A percentile compares a stretch with the other conserved stretches of the same genome.
Evolutionary conservation across 1,284 basidiomycete genomes (phyloP).

Genomic region (Grifola frondosa): DNA sequence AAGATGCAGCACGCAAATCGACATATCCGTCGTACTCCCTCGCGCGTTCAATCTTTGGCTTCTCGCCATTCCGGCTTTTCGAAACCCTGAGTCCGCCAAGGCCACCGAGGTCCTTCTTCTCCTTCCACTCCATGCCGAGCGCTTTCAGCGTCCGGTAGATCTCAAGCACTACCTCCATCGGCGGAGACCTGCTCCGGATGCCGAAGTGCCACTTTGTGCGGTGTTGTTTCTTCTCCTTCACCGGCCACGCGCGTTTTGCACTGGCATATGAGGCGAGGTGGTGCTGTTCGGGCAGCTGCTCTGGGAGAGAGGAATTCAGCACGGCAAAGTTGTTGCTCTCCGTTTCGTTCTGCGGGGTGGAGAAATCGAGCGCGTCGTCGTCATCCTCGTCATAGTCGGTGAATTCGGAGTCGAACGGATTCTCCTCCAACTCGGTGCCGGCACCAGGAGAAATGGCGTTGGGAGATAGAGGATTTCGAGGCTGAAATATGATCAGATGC

Average conservation of each 20-base stretch:
- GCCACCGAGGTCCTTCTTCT: slow-evolving; percentile 73
- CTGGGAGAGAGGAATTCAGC: slow-evolving; percentile 79
- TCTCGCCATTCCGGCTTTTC: slow-evolving; percentile 27
- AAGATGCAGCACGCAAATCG: slow-evolving; percentile 65
- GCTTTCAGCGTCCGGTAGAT: slow-evolving; percentile 92
- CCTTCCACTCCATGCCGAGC: slow-evolving; percentile 98
- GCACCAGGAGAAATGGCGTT: slow-evolving; percentile 57
- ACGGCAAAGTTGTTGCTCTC: slow-evolving; percentile 78
- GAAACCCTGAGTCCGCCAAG: slow-evolving; percentile 47
- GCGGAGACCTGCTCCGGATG: slow-evolving; percentile 90
- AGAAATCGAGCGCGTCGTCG: slow-evolving; percentile 64
- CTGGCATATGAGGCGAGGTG: slow-evolving; percentile 63
- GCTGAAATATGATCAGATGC: slow-evolving; percentile 39
- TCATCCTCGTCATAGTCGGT: slow-evolving; percentile 59
- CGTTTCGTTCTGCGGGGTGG: slow-evolving; percentile 44
- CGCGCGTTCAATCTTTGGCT: slow-evolving; percentile 60
- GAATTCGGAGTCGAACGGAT: slow-evolving; percentile 78
- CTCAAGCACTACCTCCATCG: slow-evolving; percentile 99
- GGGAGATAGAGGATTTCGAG: slow-evolving; percentile 53
- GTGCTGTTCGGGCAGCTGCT: slow-evolving; percentile 48
- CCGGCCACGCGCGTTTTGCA: slow-evolving; percentile 53
- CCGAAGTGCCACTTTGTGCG: slow-evolving; percentile 97
- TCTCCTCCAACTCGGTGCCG: slow-evolving; percentile 57
- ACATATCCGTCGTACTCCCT: slow-evolving; percentile 64
- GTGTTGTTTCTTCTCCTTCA: slow-evolving; percentile 64